Conservation (phyloP, 192 early-diverging fungal species). For the Pilaira anomala region DNA sequence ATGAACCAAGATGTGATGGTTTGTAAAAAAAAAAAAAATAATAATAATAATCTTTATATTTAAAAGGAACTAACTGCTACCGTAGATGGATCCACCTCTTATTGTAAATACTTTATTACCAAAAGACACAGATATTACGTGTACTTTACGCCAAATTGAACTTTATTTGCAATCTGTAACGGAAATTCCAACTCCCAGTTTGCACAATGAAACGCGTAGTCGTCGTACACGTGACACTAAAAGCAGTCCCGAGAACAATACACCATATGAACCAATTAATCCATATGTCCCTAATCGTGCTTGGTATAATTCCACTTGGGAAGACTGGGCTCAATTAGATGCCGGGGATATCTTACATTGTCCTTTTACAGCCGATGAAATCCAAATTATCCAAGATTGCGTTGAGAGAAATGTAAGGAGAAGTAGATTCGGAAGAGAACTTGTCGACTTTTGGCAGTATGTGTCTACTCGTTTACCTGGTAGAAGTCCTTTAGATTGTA, state of each 20-base stretch:
- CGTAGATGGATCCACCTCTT: too few relatives aligned
- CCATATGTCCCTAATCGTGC: conserved; percentile 18
- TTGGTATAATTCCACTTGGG: conserved; percentile 25
- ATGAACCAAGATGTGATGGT: too few relatives aligned
- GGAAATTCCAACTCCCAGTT: neutral
- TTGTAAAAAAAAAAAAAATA: too few relatives aligned
- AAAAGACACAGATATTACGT: too few relatives aligned
- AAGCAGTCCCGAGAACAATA: too few relatives aligned
- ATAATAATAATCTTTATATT: too few relatives aligned
- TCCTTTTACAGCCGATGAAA: conserved; percentile 15
- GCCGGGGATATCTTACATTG: conserved; percentile 7
- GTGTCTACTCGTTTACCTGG: neutral
- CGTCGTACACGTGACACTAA: neutral
- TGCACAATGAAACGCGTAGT: neutral
- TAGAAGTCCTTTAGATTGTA: conserved; percentile 11
- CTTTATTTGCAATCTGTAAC: conserved; percentile 1
- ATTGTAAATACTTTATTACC: too few relatives aligned
- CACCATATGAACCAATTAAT: neutral
- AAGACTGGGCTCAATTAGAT: conserved; percentile 28
- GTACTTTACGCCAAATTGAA: neutral
- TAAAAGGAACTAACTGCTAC: too few relatives aligned
- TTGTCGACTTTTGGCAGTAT: conserved; percentile 1
- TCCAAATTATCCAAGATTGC: neutral
- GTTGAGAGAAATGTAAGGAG: neutral
- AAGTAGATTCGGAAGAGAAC: neutral